Evolutionary conservation across 768 basidiomycete genomes (phyloP).

Genomic region (Lyophyllum atratum): DNA sequence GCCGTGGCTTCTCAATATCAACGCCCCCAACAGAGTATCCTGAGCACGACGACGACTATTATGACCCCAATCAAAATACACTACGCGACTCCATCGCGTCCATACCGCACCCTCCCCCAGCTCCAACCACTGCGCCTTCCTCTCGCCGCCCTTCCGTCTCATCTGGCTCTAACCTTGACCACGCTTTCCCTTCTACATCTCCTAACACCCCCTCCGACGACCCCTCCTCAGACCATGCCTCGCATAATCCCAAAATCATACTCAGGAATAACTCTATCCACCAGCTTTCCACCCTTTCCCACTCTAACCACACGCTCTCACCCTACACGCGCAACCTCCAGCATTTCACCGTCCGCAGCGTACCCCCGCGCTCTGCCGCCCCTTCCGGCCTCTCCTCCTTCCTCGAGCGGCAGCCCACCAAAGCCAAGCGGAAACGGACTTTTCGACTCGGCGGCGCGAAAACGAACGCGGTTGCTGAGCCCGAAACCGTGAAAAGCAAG

Average conservation of each 20-base stretch:
- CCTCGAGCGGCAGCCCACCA: constrained; percentile 55
- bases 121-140: constrained; percentile 15
- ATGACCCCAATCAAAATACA: constrained; percentile 16
- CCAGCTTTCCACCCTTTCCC: constrained; percentile 82
- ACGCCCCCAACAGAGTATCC: constrained; percentile 45
- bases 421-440: constrained; percentile 76
- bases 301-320: constrained; percentile 91
- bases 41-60: constrained; percentile 21
- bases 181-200: constrained; percentile 20
- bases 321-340: constrained; percentile 90
- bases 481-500: not conserved
- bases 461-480: constrained; percentile 9
- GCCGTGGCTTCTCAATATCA: constrained; percentile 42
- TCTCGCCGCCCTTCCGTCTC: constrained; percentile 40
- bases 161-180: constrained; percentile 26
- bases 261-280: constrained; percentile 77
- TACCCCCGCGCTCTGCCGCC: constrained; percentile 58
- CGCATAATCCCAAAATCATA: constrained; percentile 54
- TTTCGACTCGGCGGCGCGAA: constrained; percentile 56
- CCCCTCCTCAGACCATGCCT: constrained; percentile 22
- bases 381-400: constrained; percentile 15
- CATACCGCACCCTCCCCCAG: constrained; percentile 19
- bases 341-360: constrained; percentile 91
- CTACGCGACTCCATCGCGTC: constrained; percentile 20
- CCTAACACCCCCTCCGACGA: constrained; percentile 9